These are phyloP conservation scores for Claviceps sp. DNA, from an alignment of 2,329 filamentous ascomycete genomes.

Conservation along the genomic window DNA sequence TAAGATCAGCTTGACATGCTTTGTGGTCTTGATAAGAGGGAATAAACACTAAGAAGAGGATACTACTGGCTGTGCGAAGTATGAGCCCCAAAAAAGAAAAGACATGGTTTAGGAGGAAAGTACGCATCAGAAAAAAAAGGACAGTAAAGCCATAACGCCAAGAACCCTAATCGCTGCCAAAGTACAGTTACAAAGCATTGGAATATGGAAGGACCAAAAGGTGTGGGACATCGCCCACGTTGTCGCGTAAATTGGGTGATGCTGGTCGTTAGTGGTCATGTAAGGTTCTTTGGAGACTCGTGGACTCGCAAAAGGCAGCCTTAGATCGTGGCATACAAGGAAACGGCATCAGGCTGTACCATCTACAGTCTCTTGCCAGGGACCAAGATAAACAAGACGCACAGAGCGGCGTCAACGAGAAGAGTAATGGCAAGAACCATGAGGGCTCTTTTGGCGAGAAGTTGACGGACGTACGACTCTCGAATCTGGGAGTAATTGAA, in stretches of 20 bases:
- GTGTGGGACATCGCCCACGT: neutral
- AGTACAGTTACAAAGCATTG: neutral
- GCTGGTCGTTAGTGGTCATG: slow-evolving; percentile 6
- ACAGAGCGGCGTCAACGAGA: slow-evolving; percentile 67
- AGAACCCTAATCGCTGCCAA: neutral
- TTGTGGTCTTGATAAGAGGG: neutral
- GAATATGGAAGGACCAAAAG: neutral
- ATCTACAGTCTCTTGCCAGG: slow-evolving; percentile 66
- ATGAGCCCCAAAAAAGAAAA: neutral
- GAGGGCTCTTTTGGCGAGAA: slow-evolving; percentile 69
- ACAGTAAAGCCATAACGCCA: neutral
- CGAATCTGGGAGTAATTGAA: slow-evolving; percentile 80
- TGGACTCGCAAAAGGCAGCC: neutral
- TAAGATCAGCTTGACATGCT: neutral
- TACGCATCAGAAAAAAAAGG: too few relatives aligned
- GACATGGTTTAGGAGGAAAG: too few relatives aligned
- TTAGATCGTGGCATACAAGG: neutral
- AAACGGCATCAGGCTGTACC: neutral
- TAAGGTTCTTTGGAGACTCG: neutral
- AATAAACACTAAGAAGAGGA: neutral
- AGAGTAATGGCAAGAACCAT: slow-evolving; percentile 68
- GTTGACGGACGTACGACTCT: slow-evolving; percentile 79
- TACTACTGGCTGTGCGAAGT: neutral
- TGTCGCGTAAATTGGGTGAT: neutral
- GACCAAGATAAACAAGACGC: slow-evolving; percentile 86